Evolutionary conservation across 2,329 filamentous ascomycete species (phyloP), one percentile per base, ranked within the genome.

Genomic region (Aureobasidium lini): DNA sequence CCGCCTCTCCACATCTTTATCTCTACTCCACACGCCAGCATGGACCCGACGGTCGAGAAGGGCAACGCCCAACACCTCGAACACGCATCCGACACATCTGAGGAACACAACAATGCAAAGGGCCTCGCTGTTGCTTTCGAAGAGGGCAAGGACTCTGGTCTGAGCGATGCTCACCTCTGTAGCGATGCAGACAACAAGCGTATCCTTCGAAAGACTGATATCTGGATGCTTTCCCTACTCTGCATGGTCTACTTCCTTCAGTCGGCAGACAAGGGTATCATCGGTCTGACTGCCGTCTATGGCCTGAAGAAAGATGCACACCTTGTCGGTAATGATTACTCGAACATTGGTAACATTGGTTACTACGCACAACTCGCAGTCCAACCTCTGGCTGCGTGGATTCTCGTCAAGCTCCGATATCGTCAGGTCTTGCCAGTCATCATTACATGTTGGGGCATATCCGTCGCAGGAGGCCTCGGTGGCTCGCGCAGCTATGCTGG

Each of bases 241-340:
- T 61, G 59, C 23, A 61, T 61, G 59, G 59, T 61, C 43, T 61
- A 61, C 18, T 61, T 61, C 44, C 46, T 61, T 7, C 59, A 61
- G 29, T 61, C 59, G 40, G 59, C 59, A 15, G 59, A 61, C 29
- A 61, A 61, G 15, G 52, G 52, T 9, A 57, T 61, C 23, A 57
- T 61, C 31, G 59, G 59, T 60, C 53, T 59, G n/a, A 61, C 62
- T 15, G 61, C 61, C 10, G 62, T 64, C 9, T 64, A 57, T n/a
- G 62, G 62, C 1, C 32, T 64, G 32, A 62, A 61, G 37, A 57
- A 47, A 28, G 62, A 64, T 34, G 60, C 56, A 8, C 37, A 64
- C 8, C 61, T 64, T n/a, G 36, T 57, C 3, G 62, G 61, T 4
- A 61, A 64, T 18, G 59, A 62, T 16, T 64, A 62, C 39, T 49